Evolutionary conservation across 805 yeast species (phyloP), one percentile per base, ranked within the genome.

Genomic region (Metahyphopichia silvanorum): DNA sequence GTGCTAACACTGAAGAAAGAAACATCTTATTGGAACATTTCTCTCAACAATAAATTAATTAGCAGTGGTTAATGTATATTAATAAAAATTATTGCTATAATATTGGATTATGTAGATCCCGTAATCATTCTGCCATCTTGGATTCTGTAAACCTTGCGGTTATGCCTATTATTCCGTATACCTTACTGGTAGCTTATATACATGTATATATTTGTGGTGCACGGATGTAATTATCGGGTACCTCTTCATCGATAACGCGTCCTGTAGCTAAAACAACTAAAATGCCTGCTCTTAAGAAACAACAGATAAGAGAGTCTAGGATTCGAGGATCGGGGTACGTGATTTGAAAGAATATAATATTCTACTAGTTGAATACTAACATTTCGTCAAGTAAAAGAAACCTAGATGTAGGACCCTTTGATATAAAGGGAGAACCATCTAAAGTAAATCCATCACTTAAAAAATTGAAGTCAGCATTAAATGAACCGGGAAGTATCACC

Each of bases 1-100:
- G 99, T 87, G 95, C 87, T 67, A 96, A 88, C 75, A 84, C 98
- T 60, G 91, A 81, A 65, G 98, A 91, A 78, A 87, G 97, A 78
- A 76, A 80, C 78, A 83, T 86, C 74, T 82, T 93, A 69, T 80
- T 93, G 72, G 94, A 88, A 74, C 89, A 87, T 82, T 87, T 91
- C 75, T 81, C 94, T 60, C 85, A 84, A 67, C 88, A 86, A 73
- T 80, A 83, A 74, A 57, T 65, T 39, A 22, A 17, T 24, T 33
- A 14, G 11, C 18, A 35, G 32, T 37, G 19, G 18, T 31, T 23
- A 14, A 6, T 37, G 40, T 39, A 37, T 40, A 38, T 32, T 41
- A 40, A 43, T 38, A 38, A 36, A 33, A 37, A 26, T 32, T 35
- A 22, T 34, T 31, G 21, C 40, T 39, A 39, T 36, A 32, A 17